These are phyloP conservation scores for Nicotiana tabacum DNA, from an alignment of 257 asterid genomes.

Conservation along the genomic window DNA sequence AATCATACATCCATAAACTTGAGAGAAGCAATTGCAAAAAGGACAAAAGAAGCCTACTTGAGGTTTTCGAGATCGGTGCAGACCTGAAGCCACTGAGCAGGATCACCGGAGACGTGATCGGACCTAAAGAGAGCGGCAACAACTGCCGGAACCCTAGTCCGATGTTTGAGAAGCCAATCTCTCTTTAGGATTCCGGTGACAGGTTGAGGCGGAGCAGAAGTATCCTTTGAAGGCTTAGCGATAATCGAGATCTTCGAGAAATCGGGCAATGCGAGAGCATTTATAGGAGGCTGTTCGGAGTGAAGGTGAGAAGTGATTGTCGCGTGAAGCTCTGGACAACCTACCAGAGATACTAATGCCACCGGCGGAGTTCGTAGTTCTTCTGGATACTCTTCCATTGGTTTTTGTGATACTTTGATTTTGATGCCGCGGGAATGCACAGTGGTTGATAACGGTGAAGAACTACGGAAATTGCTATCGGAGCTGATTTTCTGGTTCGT, in stretches of 20 bases:
- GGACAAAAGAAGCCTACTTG: slow-evolving; percentile 41
- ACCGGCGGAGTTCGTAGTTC: slow-evolving; percentile 96
- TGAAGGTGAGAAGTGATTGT: slow-evolving; percentile 74
- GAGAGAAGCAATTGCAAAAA: not conserved
- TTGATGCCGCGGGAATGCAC: not conserved
- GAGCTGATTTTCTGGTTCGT: not conserved
- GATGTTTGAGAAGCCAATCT: slow-evolving; percentile 92
- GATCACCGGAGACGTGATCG: slow-evolving; percentile 72
- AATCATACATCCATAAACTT: not conserved
- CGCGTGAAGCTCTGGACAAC: slow-evolving; percentile 77
- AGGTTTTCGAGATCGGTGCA: slow-evolving; percentile 88
- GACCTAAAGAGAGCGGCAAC: slow-evolving; percentile 75
- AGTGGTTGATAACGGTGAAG: not conserved
- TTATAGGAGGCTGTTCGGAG: slow-evolving; percentile 79
- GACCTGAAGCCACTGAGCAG: slow-evolving; percentile 96
- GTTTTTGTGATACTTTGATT: not conserved
- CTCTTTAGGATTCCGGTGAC: slow-evolving; percentile 57
- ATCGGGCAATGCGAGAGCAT: slow-evolving; percentile 91
- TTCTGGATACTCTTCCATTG: slow-evolving; percentile 88
- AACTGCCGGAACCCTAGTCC: slow-evolving; percentile 85
- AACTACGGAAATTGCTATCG: not conserved
- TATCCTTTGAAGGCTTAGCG: slow-evolving; percentile 49
- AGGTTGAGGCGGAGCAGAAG: slow-evolving; percentile 24
- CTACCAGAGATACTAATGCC: slow-evolving; percentile 62
- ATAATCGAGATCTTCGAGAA: slow-evolving; percentile 79